A percentile compares a stretch with the other conserved stretches of the same genome.
These are phyloP conservation scores for Mrakia gelida DNA, from an alignment of 768 basidiomycete genomes.

Conservation along the genomic window DNA sequence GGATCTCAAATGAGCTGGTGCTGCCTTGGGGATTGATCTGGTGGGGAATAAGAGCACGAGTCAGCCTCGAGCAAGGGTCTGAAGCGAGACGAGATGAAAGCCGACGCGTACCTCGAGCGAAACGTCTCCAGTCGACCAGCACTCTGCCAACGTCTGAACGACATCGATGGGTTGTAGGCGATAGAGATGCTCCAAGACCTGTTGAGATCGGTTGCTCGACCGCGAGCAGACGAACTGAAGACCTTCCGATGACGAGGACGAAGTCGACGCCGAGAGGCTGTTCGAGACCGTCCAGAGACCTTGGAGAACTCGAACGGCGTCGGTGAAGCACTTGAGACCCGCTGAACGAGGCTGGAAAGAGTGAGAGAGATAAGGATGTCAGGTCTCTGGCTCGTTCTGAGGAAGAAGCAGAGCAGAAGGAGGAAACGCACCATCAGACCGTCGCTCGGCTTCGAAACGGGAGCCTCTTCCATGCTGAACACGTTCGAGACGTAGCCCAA, in stretches of 20 bases:
- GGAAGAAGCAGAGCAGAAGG: not conserved
- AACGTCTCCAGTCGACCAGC: constrained; percentile 53
- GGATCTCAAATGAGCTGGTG: constrained; percentile 64
- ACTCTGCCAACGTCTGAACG: constrained; percentile 73
- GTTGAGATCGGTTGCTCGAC: constrained; percentile 63
- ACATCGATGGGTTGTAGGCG: constrained; percentile 74
- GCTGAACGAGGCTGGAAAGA: constrained; percentile 60
- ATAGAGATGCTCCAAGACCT: constrained; percentile 81
- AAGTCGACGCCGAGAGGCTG: not conserved
- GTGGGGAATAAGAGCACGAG: not conserved
- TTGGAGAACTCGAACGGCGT: constrained; percentile 73
- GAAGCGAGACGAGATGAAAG: not conserved
- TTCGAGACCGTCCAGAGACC: constrained; percentile 57
- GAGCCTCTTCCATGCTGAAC: constrained; percentile 61
- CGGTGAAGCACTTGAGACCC: constrained; percentile 71
- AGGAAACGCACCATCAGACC: constrained; percentile 53
- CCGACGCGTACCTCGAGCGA: not conserved
- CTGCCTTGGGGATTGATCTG: constrained; percentile 37
- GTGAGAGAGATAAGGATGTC: constrained; percentile 15
- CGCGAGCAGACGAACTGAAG: constrained; percentile 63
- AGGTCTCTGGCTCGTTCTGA: not conserved
- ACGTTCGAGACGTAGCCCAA: constrained; percentile 89
- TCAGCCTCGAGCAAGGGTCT: not conserved
- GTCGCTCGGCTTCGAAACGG: not conserved
- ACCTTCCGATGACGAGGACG: constrained; percentile 56